phyloP scores from a whole-genome alignment of 176 grass and related monocot species.

The Triticum dicoccoides region DNA sequence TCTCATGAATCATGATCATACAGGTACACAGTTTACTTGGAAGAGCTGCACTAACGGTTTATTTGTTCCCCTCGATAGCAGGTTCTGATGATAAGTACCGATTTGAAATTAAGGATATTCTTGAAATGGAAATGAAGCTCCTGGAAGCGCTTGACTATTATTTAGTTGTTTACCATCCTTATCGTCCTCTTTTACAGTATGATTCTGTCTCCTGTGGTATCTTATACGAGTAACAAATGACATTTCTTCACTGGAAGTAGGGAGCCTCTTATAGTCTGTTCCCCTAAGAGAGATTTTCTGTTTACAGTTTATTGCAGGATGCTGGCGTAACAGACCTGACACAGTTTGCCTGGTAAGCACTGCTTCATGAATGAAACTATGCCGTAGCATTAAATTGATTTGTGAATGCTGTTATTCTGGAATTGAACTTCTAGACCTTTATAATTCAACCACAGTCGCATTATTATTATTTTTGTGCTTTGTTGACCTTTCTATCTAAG shows the following conservation, averaged over 20 bases:
- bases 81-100: slow-evolving; percentile 82
- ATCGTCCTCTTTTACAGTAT: slow-evolving; percentile 94
- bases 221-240: background rate
- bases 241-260: background rate
- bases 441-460: background rate
- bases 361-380: background rate
- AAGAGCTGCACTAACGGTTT: slow-evolving; percentile 15
- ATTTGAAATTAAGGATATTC: slow-evolving; percentile 99
- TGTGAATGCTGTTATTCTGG: background rate
- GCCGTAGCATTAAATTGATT: background rate
- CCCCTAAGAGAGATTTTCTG: background rate
- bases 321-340: slow-evolving; percentile 90
- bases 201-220: slow-evolving; percentile 22
- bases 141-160: slow-evolving; percentile 96
- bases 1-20: slow-evolving; percentile 6
- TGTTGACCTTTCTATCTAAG: background rate
- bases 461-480: background rate
- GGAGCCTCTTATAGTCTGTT: background rate
- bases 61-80: background rate
- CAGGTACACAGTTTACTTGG: background rate
- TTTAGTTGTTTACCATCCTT: slow-evolving; percentile 96
- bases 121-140: slow-evolving; percentile 99
- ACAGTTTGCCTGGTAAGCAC: slow-evolving; percentile 72
- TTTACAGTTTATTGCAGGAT: slow-evolving; percentile 85
- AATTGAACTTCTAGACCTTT: background rate